Percentiles rank a stretch among this genome's conserved stretches.
These are phyloP conservation scores for Vitis hybrid DNA, from an alignment of 177 flowering plant species.

Conservation along the genomic window DNA sequence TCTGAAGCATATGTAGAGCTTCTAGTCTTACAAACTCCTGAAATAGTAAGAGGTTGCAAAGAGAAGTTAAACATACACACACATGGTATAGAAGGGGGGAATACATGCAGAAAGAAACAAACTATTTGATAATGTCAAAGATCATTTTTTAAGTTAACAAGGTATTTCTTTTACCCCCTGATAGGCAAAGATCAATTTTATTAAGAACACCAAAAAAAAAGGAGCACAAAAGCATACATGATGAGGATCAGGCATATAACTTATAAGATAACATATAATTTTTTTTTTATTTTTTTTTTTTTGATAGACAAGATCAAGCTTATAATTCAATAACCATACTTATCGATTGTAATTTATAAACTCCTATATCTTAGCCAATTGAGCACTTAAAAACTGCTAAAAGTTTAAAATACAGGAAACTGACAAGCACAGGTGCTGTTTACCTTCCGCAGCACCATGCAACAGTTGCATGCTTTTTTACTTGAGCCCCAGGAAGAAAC, in stretches of 20 bases:
- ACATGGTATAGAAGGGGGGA: neutral
- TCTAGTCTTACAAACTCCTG: conserved; percentile 97
- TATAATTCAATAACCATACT: neutral
- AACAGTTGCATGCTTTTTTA: no score
- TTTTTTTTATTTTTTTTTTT: no score
- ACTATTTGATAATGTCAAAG: neutral
- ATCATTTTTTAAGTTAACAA: neutral
- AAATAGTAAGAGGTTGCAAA: conserved; percentile 2
- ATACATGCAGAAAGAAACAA: neutral
- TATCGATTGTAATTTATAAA: neutral
- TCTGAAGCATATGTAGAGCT: conserved; percentile 86
- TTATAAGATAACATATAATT: no score
- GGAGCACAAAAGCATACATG: no score
- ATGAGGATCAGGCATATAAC: no score
- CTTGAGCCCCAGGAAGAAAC: no score
- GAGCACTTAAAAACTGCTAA: neutral
- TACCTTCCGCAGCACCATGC: no score
- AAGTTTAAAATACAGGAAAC: neutral
- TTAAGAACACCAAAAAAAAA: no score
- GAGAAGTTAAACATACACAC: neutral
- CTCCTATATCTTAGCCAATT: no score
- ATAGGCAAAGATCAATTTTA: no score
- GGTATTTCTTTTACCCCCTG: no score
- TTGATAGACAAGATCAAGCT: neutral
- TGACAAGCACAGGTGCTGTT: no score